Percentiles rank a stretch among this genome's conserved stretches.
These are phyloP conservation scores for Chlorella vulgaris DNA, from an alignment of 139 green algal genomes.

Conservation along the genomic window DNA sequence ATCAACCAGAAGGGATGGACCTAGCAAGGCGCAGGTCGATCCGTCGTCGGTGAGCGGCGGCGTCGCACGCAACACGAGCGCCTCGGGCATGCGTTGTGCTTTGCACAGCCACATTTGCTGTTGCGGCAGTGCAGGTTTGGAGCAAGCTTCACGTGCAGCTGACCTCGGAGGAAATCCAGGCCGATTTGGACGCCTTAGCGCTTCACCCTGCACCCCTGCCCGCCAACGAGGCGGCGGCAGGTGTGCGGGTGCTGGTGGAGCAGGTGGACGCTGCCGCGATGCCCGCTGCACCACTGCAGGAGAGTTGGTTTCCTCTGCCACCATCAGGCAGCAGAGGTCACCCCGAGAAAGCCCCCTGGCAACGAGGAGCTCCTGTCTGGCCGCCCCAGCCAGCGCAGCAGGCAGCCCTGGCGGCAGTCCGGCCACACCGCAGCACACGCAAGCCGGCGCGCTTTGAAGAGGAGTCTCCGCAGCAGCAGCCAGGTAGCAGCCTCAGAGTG, in stretches of 20 bases:
- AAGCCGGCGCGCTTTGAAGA: background rate
- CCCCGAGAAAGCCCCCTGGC: background rate
- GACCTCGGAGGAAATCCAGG: background rate
- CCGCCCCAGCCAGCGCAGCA: background rate
- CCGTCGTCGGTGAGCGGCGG: no score
- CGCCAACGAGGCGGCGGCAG: no score
- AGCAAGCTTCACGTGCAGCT: background rate
- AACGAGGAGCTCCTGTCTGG: background rate
- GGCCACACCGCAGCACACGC: conserved; percentile 27
- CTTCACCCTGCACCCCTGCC: no score
- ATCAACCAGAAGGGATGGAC: no score
- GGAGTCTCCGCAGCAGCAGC: background rate
- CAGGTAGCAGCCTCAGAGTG: background rate
- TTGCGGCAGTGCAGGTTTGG: background rate
- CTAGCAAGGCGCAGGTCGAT: no score
- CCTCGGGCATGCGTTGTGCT: no score
- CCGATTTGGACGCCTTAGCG: background rate
- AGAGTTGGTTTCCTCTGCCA: conserved; percentile 6
- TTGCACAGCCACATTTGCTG: no score
- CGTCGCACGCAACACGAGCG: no score
- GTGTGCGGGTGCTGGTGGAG: background rate
- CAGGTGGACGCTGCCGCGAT: background rate
- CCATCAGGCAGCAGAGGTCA: background rate
- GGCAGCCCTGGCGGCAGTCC: background rate
- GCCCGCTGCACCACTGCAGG: conserved; percentile 5